Evolutionary conservation across 2,329 filamentous ascomycete genomes (phyloP), one percentile per base, ranked within the genome.

Genomic region (Penicillium polonicum): DNA sequence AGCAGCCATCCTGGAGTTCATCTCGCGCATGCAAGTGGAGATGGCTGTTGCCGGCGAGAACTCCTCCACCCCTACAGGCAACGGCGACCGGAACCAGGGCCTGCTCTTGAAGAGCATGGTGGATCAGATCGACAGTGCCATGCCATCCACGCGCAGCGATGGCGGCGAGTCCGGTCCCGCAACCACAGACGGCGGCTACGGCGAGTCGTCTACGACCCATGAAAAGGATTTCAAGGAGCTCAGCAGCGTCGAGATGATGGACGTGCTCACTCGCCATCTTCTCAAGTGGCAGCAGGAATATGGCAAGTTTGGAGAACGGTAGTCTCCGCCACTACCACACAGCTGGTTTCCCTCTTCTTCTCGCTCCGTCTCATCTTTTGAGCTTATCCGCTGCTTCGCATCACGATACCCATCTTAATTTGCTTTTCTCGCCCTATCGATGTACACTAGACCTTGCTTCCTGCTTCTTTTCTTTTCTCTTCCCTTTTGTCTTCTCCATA

Each of bases 211-310:
- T 44, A 71, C 52, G 5, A 56, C 29, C 23, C 60, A 74, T 46
- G 74, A 78, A 58, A 72, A 69, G 66, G 83, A 87, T 1, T 96
- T 96, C 73, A 90, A 88, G 65, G 84, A 88, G 9, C 79, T 96
- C 62, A 89, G 80, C 57, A 92, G 88, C 65, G 80, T 90, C 62
- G 90, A 95, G 75, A 95, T 96, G 90, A 95, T 95, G 90, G 91
- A 95, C 72, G 83, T 86, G 65, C 76, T 96, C 72, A 92, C 89
- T 60, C 83, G 89, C 60, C 87, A 92, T 71, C 82, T 96, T 68
- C 84, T 93, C 64, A 88, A 89, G 68, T 96, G 91, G 91, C 91
- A 96, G 76, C 88, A 88, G 63, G 84, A 90, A 68, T 92, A 78
- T 72, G 80, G 81, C 43, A 80, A 81, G 63, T 79, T 78, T 60